phyloP scores from a whole-genome alignment of 768 basidiomycete species.

The Kwoniella dejecticola region DNA sequence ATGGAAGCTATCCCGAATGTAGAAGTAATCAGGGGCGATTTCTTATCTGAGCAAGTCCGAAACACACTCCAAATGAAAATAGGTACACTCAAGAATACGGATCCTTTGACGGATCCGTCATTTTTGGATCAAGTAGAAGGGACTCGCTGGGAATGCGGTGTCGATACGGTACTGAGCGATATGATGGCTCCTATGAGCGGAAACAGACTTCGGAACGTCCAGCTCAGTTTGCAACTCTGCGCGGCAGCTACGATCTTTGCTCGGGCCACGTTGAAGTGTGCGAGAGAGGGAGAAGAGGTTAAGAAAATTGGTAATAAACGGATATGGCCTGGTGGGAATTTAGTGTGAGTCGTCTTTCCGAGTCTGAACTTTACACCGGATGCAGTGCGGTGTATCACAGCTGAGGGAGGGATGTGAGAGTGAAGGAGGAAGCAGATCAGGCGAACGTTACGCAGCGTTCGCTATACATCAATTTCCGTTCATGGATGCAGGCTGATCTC shows the following conservation, averaged over 20 bases:
- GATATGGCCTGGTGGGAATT: slow-evolving; percentile 44
- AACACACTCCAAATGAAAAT: slow-evolving; percentile 39
- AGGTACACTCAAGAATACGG: slow-evolving; percentile 3
- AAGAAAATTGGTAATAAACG: slow-evolving; percentile 3
- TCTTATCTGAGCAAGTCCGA: slow-evolving; percentile 60
- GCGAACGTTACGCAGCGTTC: no score
- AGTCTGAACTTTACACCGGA: no score
- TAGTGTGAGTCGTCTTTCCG: slow-evolving; percentile 44
- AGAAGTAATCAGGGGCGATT: slow-evolving; percentile 73
- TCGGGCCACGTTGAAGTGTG: slow-evolving; percentile 59
- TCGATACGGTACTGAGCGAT: slow-evolving; percentile 82
- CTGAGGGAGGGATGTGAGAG: no score
- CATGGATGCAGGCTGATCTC: no score
- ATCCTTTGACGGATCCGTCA: neutral
- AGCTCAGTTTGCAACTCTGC: slow-evolving; percentile 72
- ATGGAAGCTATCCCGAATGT: slow-evolving; percentile 76
- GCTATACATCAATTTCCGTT: no score
- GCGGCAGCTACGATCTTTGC: slow-evolving; percentile 73
- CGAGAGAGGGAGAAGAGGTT: slow-evolving; percentile 53
- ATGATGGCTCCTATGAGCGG: slow-evolving; percentile 87
- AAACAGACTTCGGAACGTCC: slow-evolving; percentile 66
- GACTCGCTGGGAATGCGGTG: slow-evolving; percentile 40
- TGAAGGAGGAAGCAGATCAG: no score
- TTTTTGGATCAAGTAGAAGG: neutral
- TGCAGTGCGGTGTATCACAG: no score